A percentile compares a stretch with the other conserved stretches of the same genome.
Evolutionary conservation across 2,329 filamentous ascomycete species (phyloP).

Genomic region (Aspergillus aculeatus): DNA sequence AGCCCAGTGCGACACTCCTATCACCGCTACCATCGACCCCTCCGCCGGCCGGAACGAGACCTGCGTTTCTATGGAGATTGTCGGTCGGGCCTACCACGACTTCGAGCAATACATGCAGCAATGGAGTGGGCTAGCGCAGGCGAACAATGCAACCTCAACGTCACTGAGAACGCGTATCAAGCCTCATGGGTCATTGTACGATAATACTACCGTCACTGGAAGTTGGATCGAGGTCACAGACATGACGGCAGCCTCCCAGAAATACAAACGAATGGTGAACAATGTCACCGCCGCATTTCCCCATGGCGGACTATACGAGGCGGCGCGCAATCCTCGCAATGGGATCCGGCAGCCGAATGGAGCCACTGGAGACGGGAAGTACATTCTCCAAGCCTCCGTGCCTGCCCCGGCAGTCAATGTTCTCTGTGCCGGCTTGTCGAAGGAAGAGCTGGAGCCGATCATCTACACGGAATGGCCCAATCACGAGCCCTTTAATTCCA

Average conservation of each 20-base stretch:
- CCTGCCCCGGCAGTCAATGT: conserved; percentile 71
- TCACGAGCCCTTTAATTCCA: conserved; percentile 26
- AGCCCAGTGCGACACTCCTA: conserved; percentile 61
- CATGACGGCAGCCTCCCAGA: conserved; percentile 51
- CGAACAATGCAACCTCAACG: conserved; percentile 43
- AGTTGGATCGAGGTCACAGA: conserved; percentile 67
- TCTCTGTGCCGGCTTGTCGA: conserved; percentile 66
- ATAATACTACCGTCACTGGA: conserved; percentile 69
- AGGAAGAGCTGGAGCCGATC: conserved; percentile 60
- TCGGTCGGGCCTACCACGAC: conserved; percentile 68
- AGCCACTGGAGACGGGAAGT: conserved; percentile 65
- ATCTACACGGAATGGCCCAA: conserved; percentile 63
- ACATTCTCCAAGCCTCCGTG: conserved; percentile 66
- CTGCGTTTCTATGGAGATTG: conserved; percentile 68
- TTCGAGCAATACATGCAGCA: conserved; percentile 59
- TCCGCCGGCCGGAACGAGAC: conserved; percentile 46
- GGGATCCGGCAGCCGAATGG: conserved; percentile 68
- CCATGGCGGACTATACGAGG: conserved; percentile 66
- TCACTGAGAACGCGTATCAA: conserved; percentile 53
- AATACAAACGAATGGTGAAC: conserved; percentile 62
- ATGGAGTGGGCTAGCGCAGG: conserved; percentile 53
- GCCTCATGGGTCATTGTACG: conserved; percentile 63
- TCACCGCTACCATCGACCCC: conserved; percentile 47
- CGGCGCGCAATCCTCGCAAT: conserved; percentile 62
- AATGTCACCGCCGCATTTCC: conserved; percentile 78